phyloP scores from a whole-genome alignment of 108 stramenopile species.

The Aurantiochytrium sp. region DNA sequence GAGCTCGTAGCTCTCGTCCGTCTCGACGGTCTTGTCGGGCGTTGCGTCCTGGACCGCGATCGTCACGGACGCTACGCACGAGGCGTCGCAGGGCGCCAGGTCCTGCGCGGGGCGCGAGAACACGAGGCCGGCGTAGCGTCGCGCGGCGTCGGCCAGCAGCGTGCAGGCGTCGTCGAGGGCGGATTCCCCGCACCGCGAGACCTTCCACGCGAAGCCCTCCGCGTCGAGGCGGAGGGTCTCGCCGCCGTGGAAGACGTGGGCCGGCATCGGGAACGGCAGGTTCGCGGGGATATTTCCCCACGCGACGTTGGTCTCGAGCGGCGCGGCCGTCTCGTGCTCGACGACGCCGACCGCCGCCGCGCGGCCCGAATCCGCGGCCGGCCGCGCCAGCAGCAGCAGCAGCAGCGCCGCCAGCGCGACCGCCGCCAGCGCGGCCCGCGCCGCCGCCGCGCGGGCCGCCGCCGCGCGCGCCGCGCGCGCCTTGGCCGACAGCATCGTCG shows the following conservation, averaged over 20 bases:
- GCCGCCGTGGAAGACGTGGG: background rate
- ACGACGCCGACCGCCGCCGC: too few relatives aligned
- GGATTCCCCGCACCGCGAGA: background rate
- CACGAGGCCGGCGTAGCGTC: background rate
- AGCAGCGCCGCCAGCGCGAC: too few relatives aligned
- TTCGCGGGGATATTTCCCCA: background rate
- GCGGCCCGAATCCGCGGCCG: too few relatives aligned
- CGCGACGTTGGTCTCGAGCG: background rate
- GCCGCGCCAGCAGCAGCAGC: too few relatives aligned
- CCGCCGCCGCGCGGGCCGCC: too few relatives aligned
- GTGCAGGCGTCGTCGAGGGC: background rate
- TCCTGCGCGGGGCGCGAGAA: background rate
- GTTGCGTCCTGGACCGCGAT: background rate
- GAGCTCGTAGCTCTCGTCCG: conserved; percentile 77
- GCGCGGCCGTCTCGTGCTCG: background rate
- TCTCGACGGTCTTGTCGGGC: conserved; percentile 28
- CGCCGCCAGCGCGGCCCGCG: too few relatives aligned
- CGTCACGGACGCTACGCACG: background rate
- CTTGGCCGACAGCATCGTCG: too few relatives aligned
- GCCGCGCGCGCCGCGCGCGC: too few relatives aligned
- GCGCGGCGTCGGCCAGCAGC: background rate
- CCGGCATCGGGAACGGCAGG: background rate
- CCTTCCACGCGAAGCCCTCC: background rate
- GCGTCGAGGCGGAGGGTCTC: background rate
- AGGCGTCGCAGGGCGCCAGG: background rate